Base-by-base conservation (phyloP, 2,329 filamentous ascomycete genomes). In the Neurospora crassa region DNA sequence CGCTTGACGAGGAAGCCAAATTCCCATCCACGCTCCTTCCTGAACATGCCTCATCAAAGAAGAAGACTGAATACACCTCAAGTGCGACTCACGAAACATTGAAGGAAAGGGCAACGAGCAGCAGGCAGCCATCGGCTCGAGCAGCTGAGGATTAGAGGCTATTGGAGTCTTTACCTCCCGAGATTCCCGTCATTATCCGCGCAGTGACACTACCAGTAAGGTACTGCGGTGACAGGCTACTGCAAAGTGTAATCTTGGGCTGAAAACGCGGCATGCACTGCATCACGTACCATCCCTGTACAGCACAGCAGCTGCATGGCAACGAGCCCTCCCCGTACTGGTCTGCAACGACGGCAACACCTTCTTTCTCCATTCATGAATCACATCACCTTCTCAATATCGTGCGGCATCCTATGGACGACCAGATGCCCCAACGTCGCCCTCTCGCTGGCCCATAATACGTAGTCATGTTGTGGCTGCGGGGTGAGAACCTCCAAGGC, bases 291-390 rank as follows among this genome's bases (percentile, higher is more conserved):
- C 53, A 63, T 63, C 53, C 40, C 1, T 69, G 68, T n/a, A 45
- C 68, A 43, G 68, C 45, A 45, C 68, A 43, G 45, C 45, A 67
- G 45, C 68, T 70, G 68, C 68, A 70, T 67, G 68, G 68, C 45
- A 70, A 37, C 29, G 29, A 45, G 68, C 45, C 45, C 45, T 70
- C 68, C 16, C 42, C 45, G 29, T 10, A 67, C 45, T 37, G 68
- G 45, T 70, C 43, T 67, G 29, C 18, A 45, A 40, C 45, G 8
- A 63, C 53, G 16, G 20, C 41, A 34, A 53, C 67, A 24, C 70
- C 67, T 41, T 43, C 41, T 40, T 47, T 40, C 37, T 63, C 67
- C 29, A 34, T n/a, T 29, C 12, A 41, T 53, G 18, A 42, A 34
- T 47, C 37, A 20, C 24, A 63, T 67, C 34, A 34, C 70, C 14